Base-by-base conservation (phyloP, 768 basidiomycete species). In the Mycena polygramma region DNA sequence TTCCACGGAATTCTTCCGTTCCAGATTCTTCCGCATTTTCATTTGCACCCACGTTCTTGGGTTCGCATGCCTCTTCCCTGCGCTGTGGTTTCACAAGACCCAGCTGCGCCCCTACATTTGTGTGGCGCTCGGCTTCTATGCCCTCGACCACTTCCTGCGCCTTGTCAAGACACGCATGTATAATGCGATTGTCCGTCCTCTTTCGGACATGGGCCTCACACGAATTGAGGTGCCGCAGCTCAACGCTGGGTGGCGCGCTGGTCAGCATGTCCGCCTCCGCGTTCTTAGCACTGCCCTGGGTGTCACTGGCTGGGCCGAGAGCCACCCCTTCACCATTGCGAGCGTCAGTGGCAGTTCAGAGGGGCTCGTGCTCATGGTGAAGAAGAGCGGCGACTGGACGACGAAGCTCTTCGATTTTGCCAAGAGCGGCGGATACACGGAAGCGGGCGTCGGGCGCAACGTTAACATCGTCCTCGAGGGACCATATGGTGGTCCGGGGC, bases 321-420 rank as follows among this genome's bases (percentile, higher is more conserved):
- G 77, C 10, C 91, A 92, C 63, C 90, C 89, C 2, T 91, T 91
- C 77, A 88, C 90, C 7, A 88, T 91, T 60, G 85, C 89, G 2
- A 85, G 83, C 52, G 85, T 63, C n/a, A 60, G 51, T 26, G 68
- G 65, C 35, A 88, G 89, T 79, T 83, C 35, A 76, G 84, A 87
- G 36, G 88, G 88, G 0, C 60, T 90, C 67, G 83, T 85, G 14
- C 73, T 90, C 66, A 79, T 89, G 76, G 83, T 81, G 63, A 90
- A 89, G 77, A 83, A 79, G 46, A 76, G 81, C 0, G 89, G 88
- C 2, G 77, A 78, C 15, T 91, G 87, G 85, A 88, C 89, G 9
- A 75, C 70, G 9, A 77, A 72, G 26, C 76, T 91, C 45, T 84
- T 83, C 69, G 79, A 83, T 36, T 73, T 83, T 37, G 79, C 78